phyloP scores from a whole-genome alignment of 495 filamentous ascomycete genomes.

The Glonium stellatum region DNA sequence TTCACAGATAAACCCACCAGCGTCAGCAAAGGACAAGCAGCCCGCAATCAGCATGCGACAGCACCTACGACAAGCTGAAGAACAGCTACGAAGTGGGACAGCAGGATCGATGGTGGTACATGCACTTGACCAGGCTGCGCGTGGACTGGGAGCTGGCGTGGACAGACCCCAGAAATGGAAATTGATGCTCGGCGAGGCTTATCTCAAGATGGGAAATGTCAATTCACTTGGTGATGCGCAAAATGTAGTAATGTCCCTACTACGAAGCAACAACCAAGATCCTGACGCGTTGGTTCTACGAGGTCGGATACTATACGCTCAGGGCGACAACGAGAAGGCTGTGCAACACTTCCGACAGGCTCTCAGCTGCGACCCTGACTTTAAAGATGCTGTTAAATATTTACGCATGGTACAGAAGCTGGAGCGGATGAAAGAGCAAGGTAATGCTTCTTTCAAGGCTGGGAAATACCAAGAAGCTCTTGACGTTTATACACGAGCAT shows the following conservation, averaged over 20 bases:
- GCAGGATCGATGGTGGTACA: slow-evolving; percentile 85
- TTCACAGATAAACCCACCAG: slow-evolving; percentile 61
- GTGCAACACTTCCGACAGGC: slow-evolving; percentile 89
- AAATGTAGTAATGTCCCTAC: slow-evolving; percentile 78
- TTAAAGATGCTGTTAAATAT: slow-evolving; percentile 73
- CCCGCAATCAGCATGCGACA: slow-evolving; percentile 75
- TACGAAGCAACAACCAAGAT: slow-evolving; percentile 80
- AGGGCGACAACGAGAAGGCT: slow-evolving; percentile 92
- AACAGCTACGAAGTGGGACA: slow-evolving; percentile 62
- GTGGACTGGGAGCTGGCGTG: slow-evolving; percentile 63
- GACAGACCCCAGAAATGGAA: slow-evolving; percentile 84
- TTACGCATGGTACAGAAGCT: slow-evolving; percentile 81
- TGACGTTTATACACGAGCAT: slow-evolving; percentile 73
- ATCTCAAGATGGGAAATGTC: slow-evolving; percentile 82
- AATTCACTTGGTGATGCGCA: slow-evolving; percentile 88
- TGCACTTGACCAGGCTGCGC: slow-evolving; percentile 83
- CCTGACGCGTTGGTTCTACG: slow-evolving; percentile 89
- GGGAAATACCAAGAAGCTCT: slow-evolving; percentile 71
- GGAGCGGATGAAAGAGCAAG: slow-evolving; percentile 89
- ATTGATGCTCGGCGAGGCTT: slow-evolving; percentile 87
- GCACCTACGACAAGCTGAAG: slow-evolving; percentile 73
- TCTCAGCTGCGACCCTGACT: slow-evolving; percentile 84
- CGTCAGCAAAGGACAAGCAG: slow-evolving; percentile 73
- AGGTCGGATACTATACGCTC: slow-evolving; percentile 77
- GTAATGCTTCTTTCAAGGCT: slow-evolving; percentile 82